Evolutionary conservation across 2,329 filamentous ascomycete species (phyloP).

Genomic region (Aspergillus caelatus): DNA sequence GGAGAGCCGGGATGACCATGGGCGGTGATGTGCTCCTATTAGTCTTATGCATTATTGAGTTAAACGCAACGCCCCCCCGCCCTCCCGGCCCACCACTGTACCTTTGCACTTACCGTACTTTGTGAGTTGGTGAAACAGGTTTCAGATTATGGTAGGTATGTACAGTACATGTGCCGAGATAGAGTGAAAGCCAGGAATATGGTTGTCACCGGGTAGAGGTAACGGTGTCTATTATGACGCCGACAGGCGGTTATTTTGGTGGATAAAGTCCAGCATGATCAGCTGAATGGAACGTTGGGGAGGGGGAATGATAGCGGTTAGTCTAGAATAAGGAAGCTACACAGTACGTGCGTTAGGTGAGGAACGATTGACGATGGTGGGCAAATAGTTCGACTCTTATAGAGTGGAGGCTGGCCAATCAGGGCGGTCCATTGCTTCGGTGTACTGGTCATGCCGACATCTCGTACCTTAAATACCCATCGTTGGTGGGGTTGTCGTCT

Average conservation of each 20-base stretch:
- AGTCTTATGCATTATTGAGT: not conserved
- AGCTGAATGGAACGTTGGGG: not conserved
- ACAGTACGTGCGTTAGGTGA: not conserved
- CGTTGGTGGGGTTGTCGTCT: not conserved
- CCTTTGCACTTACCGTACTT: not conserved
- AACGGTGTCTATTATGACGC: not conserved
- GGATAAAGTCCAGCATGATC: no score
- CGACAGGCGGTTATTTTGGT: no score
- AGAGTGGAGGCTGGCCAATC: not conserved
- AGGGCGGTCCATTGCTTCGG: not conserved
- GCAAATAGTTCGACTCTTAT: not conserved
- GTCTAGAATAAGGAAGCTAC: no score
- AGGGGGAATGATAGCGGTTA: no score
- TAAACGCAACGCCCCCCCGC: not conserved
- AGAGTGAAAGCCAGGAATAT: not conserved
- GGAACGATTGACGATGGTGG: conserved; percentile 3
- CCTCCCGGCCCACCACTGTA: not conserved
- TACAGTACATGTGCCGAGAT: not conserved
- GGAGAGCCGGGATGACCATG: not conserved
- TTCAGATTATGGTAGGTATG: not conserved
- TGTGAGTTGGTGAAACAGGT: not conserved
- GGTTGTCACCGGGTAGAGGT: not conserved
- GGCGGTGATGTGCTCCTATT: not conserved
- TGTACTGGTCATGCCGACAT: not conserved
- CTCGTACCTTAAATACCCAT: not conserved